Base-by-base conservation (phyloP, 345 rosid genomes). In the Eucalyptus shirleyi region DNA sequence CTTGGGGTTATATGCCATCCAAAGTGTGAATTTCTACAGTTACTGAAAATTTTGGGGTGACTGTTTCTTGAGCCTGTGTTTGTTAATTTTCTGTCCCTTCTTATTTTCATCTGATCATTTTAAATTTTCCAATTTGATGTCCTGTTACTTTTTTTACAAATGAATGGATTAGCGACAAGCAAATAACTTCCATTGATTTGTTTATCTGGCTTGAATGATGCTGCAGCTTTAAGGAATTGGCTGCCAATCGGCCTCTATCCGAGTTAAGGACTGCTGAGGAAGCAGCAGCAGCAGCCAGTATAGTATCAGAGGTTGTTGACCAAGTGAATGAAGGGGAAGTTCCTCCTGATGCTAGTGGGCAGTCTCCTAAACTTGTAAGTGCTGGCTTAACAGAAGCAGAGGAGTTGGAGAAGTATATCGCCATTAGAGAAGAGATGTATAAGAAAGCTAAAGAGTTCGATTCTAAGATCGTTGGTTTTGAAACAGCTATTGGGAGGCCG, bases 361-460 rank as follows among this genome's bases (percentile, higher is more conserved):
- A 92, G 87, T 91, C 96, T 91, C 91, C 95, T 72, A 94, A 93
- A 91, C 93, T 94, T 94, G 96, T 86, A 90, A 94, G 89, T 96
- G 94, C 94, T 93, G 96, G 95, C 91, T 93, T 93, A 94, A 92
- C 96, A 92, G 98, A 96, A 89, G 96, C 97, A 81, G 97, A 96
- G 92, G 99, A 96, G 94, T 90, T 96, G 97, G 95, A 97, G 97
- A 98, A 94, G 95, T 98, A 96, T 92, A 92, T 96, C 24, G 92
- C 93, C 88, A 30, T 90, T 92, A 94, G 99, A 94, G 99, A 98
- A 93, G 99, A 96, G 94, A 92, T 95, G 90, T 96, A 95, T 93
- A 92, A 92, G 92, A 97, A 96, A 95, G 97, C 99, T 90, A 98
- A 96, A 95, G 99, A 97, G 97, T 96, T 96, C 51, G 98, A 97